Evolutionary conservation across 495 filamentous ascomycete genomes (phyloP).

Genomic region (Pyrenula aspistea): DNA sequence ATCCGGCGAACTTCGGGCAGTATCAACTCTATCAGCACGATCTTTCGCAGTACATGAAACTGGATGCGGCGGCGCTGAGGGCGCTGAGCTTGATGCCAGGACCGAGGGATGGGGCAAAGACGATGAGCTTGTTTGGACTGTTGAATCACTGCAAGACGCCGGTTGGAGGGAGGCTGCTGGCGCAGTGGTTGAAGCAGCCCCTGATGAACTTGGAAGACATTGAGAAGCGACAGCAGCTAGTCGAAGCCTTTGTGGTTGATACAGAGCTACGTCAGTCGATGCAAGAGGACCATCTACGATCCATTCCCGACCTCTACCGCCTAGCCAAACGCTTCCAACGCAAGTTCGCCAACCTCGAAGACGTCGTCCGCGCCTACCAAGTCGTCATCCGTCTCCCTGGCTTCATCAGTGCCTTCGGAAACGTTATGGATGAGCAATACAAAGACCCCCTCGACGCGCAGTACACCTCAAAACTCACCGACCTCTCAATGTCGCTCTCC

Average conservation of each 20-base stretch:
- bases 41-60: slow-evolving; percentile 94
- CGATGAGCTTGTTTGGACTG: slow-evolving; percentile 91
- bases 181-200: slow-evolving; percentile 97
- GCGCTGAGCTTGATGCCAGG: slow-evolving; percentile 97
- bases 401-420: slow-evolving; percentile 79
- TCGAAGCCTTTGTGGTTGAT: slow-evolving; percentile 88
- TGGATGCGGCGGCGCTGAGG: slow-evolving; percentile 87
- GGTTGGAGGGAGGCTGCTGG: slow-evolving; percentile 75
- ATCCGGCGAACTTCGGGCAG: slow-evolving; percentile 89
- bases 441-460: slow-evolving; percentile 75
- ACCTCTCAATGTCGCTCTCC: slow-evolving; percentile 64
- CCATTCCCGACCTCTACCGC: slow-evolving; percentile 89
- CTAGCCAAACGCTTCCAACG: slow-evolving; percentile 90
- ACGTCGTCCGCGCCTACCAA: slow-evolving; percentile 92
- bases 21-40: slow-evolving; percentile 97
- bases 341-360: slow-evolving; percentile 80
- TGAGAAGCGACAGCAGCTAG: slow-evolving; percentile 81
- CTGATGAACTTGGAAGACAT: slow-evolving; percentile 88
- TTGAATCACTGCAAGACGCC: slow-evolving; percentile 98
- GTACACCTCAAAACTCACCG: slow-evolving; percentile 73
- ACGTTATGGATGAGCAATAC: slow-evolving; percentile 91
- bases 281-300: slow-evolving; percentile 92
- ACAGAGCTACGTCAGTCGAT: slow-evolving; percentile 92
- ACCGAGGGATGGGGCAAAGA: slow-evolving; percentile 84
- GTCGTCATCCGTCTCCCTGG: slow-evolving; percentile 84